phyloP scores from a whole-genome alignment of 495 filamentous ascomycete species.

The Penicillium antarcticum region DNA sequence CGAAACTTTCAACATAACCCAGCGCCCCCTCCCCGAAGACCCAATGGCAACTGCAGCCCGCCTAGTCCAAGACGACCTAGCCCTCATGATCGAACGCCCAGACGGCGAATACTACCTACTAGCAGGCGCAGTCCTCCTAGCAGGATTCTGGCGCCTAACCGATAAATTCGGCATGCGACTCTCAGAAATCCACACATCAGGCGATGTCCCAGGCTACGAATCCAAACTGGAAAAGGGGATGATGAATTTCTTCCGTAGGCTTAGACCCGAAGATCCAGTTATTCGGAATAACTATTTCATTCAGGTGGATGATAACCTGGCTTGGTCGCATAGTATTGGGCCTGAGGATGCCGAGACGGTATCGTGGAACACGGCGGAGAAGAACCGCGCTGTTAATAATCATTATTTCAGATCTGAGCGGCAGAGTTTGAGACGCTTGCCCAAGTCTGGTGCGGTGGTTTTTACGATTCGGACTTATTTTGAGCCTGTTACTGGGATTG shows the following conservation, averaged over 20 bases:
- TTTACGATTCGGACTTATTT: conserved; percentile 83
- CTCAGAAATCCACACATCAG: conserved; percentile 79
- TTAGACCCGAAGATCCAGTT: conserved; percentile 63
- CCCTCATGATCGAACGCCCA: conserved; percentile 75
- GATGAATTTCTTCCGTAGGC: conserved; percentile 71
- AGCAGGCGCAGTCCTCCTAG: conserved; percentile 73
- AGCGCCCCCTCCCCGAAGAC: conserved; percentile 70
- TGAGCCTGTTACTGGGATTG: conserved; percentile 63
- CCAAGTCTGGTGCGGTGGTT: conserved; percentile 69
- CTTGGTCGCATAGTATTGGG: conserved; percentile 75
- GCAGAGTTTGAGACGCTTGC: conserved; percentile 71
- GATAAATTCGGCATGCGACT: conserved; percentile 86
- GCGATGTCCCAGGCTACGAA: conserved; percentile 73
- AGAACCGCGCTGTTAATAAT: conserved; percentile 69
- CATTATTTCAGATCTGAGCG: conserved; percentile 80
- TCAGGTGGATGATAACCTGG: conserved; percentile 69
- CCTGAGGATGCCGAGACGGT: conserved; percentile 61
- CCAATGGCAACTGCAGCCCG: conserved; percentile 75
- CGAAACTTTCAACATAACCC: conserved; percentile 68
- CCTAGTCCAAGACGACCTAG: conserved; percentile 81
- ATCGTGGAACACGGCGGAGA: conserved; percentile 75
- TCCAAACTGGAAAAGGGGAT: conserved; percentile 80
- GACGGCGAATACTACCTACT: conserved; percentile 86
- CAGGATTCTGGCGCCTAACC: conserved; percentile 82
- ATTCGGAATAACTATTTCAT: conserved; percentile 73